Percentiles rank a stretch among this genome's conserved stretches.
Conservation (phyloP, 768 basidiomycete species). For the Hysterangium stoloniferum region DNA sequence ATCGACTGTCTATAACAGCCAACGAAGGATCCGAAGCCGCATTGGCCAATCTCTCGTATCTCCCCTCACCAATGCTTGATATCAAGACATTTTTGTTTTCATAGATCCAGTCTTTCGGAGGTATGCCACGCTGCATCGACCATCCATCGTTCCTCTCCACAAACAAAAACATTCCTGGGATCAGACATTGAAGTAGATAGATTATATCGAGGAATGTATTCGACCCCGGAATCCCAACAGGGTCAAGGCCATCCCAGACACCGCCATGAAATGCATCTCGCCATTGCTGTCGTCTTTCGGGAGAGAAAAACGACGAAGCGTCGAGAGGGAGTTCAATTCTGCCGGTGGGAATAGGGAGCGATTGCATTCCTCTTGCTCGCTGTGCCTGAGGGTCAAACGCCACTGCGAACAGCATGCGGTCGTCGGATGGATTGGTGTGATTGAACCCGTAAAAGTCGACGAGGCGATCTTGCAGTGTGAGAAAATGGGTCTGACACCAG, state of each 20-base stretch:
- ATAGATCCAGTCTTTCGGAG: not conserved
- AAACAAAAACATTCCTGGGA: slow-evolving; percentile 61
- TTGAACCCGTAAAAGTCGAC: not conserved
- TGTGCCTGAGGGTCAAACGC: not conserved
- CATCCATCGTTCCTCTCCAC: not conserved
- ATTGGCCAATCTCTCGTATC: not conserved
- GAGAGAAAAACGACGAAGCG: slow-evolving; percentile 79
- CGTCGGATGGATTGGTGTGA: not conserved
- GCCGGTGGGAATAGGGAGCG: slow-evolving; percentile 43
- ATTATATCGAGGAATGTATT: slow-evolving; percentile 55
- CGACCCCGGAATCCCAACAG: not conserved
- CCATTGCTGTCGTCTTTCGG: slow-evolving; percentile 78
- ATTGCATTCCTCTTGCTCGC: not conserved
- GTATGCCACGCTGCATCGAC: not conserved
- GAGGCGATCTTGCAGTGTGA: not conserved
- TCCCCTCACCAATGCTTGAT: not conserved
- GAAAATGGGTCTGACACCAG: not conserved
- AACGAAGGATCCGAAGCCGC: not conserved
- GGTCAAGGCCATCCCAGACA: slow-evolving; percentile 46
- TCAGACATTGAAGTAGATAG: slow-evolving; percentile 59
- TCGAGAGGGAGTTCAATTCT: slow-evolving; percentile 67
- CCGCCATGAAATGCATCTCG: slow-evolving; percentile 80
- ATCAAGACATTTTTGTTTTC: not conserved
- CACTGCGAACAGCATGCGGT: not conserved
- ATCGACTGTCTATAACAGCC: not conserved